Evolutionary conservation across 23 red algal species (phyloP), one percentile per base, ranked within the genome.

Genomic region (Gracilaria domingensis): DNA sequence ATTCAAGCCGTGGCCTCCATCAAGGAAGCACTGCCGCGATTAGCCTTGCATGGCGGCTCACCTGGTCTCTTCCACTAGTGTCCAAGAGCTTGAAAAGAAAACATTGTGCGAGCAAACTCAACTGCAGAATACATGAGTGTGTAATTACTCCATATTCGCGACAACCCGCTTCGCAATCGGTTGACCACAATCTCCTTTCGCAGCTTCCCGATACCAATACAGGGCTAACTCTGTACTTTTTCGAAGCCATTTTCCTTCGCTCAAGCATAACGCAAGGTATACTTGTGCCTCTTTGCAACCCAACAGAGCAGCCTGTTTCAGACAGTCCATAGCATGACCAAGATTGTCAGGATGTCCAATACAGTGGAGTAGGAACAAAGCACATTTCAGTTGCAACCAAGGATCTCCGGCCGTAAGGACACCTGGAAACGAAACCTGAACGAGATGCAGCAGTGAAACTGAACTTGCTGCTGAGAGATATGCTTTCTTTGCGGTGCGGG

Each of bases 181-280:
- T 24, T 82, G 79, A 8, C 44, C 25, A 39, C 42, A 61, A 14
- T 82, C 37, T 62, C 79, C 79, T 42, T 60, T 62, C 3, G 79
- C 79, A 65, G 79, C 79, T 65, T 82, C 58, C 23, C 50, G 55
- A 61, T 54, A 65, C 79, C 79, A 82, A 23, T 56, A 65, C 26
- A 60, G 54, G 34, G 79, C 51, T 39, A 82, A 23, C 17, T 60
- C 37, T 21, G 58, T 60, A 26, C 54, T 38, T 36, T 34, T 56
- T 37, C 54, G 29, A 12, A 82, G 79, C 79, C 79, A 82, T 65
- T 40, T 82, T 40, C 79, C 79, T 33, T 65, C 55, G 34, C 21
- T 82, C 54, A 82, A 61, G 54, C 79, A 82, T 26, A 82, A 42
- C 9, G 50, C 79, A 39, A 82, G 79, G 58, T 82, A 82, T 12